Evolutionary conservation across 2,329 filamentous ascomycete genomes (phyloP), one percentile per base, ranked within the genome.

Genomic region (Colletotrichum ledebouriae): DNA sequence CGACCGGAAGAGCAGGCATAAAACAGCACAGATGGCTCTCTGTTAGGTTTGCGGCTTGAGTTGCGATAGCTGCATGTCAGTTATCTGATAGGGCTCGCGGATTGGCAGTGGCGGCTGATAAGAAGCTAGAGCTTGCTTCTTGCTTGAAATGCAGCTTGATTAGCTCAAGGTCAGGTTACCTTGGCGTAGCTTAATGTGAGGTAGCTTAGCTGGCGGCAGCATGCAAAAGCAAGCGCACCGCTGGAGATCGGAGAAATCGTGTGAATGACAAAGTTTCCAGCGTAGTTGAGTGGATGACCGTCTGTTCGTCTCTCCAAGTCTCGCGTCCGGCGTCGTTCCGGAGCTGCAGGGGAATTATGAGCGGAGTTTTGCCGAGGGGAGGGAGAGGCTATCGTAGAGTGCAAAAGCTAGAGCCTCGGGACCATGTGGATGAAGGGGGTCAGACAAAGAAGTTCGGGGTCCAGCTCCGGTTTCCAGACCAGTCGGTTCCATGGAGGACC

Each of bases 361-460:
- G 56, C 66, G 66, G 66, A 66, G n/a, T n/a, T n/a, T n/a, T n/a
- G n/a, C n/a, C n/a, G n/a, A n/a, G n/a, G n/a, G n/a, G n/a, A n/a
- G n/a, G n/a, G n/a, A n/a, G n/a, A 22, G 22, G 42, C 49, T 39
- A 53, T n/a, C 29, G 34, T 53, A 11, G 33, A 37, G 34, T 17
- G 20, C 49, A 33, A 59, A 59, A 33, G 46, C 34, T 37, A 47
- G 33, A 49, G 61, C 61, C 66, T 60, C 49, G 66, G 66, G 62
- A 66, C 66, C 61, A 44, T 55, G 42, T 69, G 49, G 61, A 42
- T 50, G 56, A 67, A 29, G 63, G 59, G 53, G 55, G 66, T 66
- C 66, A 60, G 61, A 65, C 66, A 61, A 59, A 59, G 65, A 66
- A 64, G 56, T 66, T 59, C 61, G 55, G 59, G 55, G 47, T 47